Base-by-base conservation (phyloP, 192 early-diverging fungal species). In the Umbelopsis ramanniana region DNA sequence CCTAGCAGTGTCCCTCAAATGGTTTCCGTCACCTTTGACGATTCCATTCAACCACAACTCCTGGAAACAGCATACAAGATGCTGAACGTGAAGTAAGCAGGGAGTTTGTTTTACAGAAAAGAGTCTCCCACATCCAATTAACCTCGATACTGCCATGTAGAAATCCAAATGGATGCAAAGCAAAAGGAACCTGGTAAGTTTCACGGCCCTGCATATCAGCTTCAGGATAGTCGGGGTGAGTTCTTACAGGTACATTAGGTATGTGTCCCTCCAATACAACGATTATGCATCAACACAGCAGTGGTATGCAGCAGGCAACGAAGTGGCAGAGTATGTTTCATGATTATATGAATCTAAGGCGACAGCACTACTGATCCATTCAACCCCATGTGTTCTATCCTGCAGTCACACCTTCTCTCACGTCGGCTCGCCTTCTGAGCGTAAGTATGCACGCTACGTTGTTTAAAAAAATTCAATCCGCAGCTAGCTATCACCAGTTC, bases 111-210 rank as follows among this genome's bases (percentile, higher is more conserved):
- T 50, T 50, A 17, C 4, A 43, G 40, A 43, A 11, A 43, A 29
- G 29, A 29, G 40, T 4, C 11, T 11, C 6, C 6, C 40, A 43
- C 5, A 21, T 10, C 1, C 3, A n/a, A 50, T 19, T 50, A 5
- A 50, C 15, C 7, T 15, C 6, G 15, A 50, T 15, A 1, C 35
- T 66, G 43, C 23, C 6, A 40, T 52, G 19, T 29, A 78, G 72
- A 12, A 88, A 88, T 47, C 85, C 85, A 23, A 88, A 88, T 75
- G 87, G 90, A 3, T 92, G 91, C 71, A 82, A 84, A 33, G 82
- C 79, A 26, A 77, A 76, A n/a, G 81, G 83, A 5, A 92, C 89
- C 14, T 92, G 77, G 77, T 79, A 70, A 38, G 38, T 26, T 21
- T 21, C 6, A n/a, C 14, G 21, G 40, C n/a, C 22, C 23, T 24